phyloP scores from a whole-genome alignment of 108 stramenopile species.

The Hondaea fermentalgiana region DNA sequence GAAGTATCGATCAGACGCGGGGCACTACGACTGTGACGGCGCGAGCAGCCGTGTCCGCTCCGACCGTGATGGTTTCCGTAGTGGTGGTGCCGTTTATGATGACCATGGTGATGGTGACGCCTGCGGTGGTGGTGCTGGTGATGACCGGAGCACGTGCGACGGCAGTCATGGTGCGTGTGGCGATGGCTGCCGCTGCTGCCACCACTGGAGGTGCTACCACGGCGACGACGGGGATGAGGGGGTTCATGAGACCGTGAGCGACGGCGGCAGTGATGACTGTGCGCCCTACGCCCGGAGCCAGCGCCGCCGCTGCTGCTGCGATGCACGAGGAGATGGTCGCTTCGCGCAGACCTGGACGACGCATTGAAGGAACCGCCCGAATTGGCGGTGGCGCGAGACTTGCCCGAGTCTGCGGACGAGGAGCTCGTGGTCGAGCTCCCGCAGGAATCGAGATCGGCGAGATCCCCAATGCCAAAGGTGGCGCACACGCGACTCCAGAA shows the following conservation, averaged over 20 bases:
- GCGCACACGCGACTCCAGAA: not conserved
- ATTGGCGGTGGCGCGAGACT: not conserved
- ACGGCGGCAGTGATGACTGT: too few relatives aligned
- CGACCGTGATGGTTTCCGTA: not conserved
- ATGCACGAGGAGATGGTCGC: too few relatives aligned
- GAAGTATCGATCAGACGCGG: not conserved
- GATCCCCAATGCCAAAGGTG: not conserved
- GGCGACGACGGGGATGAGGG: too few relatives aligned
- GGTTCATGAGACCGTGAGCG: too few relatives aligned
- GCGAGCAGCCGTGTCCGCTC: not conserved
- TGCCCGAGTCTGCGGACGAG: not conserved
- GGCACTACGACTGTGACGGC: not conserved
- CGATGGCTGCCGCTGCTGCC: not conserved
- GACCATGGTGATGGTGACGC: not conserved
- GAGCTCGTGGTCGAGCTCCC: not conserved
- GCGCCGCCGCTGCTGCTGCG: too few relatives aligned
- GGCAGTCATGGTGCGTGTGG: not conserved
- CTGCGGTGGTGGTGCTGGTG: not conserved
- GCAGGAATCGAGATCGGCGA: not conserved
- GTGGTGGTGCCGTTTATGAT: not conserved
- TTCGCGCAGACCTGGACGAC: too few relatives aligned
- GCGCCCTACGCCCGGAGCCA: too few relatives aligned
- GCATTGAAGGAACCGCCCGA: not conserved
- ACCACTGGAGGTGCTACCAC: not conserved
- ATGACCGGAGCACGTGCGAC: not conserved